Evolutionary conservation across 2,329 filamentous ascomycete genomes (phyloP).

Genomic region (Botrytis medusae): DNA sequence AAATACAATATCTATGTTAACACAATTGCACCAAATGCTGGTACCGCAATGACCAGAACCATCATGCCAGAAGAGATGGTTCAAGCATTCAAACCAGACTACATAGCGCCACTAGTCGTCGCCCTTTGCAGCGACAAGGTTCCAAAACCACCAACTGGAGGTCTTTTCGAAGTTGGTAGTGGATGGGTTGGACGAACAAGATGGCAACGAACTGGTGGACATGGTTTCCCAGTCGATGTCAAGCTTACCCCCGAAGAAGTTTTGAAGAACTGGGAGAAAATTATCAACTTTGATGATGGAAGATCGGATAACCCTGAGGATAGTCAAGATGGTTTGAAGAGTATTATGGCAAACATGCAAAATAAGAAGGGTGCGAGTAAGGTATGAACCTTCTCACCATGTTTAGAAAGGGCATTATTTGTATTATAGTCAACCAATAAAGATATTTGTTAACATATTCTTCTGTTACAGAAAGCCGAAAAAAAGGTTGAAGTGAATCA

Average conservation of each 20-base stretch:
- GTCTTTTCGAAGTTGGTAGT: constrained; percentile 90
- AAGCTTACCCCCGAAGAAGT: constrained; percentile 83
- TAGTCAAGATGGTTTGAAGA: constrained; percentile 72
- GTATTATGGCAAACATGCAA: constrained; percentile 78
- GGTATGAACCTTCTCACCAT: constrained; percentile 51
- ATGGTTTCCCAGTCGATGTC: constrained; percentile 87
- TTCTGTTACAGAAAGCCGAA: constrained; percentile 36
- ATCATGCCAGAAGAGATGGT: constrained; percentile 97
- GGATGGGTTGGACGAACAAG: constrained; percentile 90
- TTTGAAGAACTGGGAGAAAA: constrained; percentile 70
- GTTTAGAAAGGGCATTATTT: constrained; percentile 21
- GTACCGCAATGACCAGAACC: constrained; percentile 90
- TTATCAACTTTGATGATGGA: constrained; percentile 83
- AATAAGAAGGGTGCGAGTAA: constrained; percentile 64
- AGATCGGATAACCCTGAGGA: constrained; percentile 84
- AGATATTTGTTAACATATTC: constrained; percentile 33
- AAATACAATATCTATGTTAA: constrained; percentile 99
- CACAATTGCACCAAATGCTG: constrained; percentile 96
- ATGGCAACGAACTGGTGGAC: constrained; percentile 89
- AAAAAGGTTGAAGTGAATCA: constrained; percentile 48
- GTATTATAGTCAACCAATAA: constrained; percentile 35
- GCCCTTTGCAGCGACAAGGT: constrained; percentile 83
- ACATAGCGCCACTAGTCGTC: constrained; percentile 90
- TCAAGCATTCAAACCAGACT: constrained; percentile 98
- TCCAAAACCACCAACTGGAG: constrained; percentile 79